Evolutionary conservation across 2,329 filamentous ascomycete species (phyloP), one percentile per base, ranked within the genome.

Genomic region (Pseudocercospora pini-densiflorae): DNA sequence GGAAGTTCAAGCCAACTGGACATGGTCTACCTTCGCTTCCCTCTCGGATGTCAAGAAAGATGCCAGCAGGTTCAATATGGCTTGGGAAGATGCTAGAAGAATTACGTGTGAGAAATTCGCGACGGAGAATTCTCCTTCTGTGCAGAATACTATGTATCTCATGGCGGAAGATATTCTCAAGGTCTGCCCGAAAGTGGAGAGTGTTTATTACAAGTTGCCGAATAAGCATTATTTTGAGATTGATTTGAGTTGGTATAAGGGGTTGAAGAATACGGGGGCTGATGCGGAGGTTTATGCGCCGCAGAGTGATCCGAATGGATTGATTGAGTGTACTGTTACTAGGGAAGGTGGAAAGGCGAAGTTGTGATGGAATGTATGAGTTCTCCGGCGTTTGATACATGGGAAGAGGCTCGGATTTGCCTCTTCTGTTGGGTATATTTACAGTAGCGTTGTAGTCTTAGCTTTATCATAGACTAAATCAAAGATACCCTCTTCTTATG

Each of bases 181-280:
- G 8, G 88, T 85, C 23, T 91, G 89, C 24, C 90, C 93, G 14
- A 84, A 89, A 70, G 87, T 93, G 23, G 87, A 90, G 53, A 84
- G 86, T 23, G 92, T 95, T 49, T 87, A 90, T 74, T 98, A 97
- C 78, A 85, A 90, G 8, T 85, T 99, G 75, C 95, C 95, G 10
- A 99, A 99, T 85, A 98, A 97, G 84, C 95, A 99, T 82, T 98
- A 97, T 83, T 98, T 98, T 77, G 94, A 98, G 81, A 90, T 98
- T 79, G 91, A 98, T 77, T 82, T 99, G 77, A 94, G 91, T 82
- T 99, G 95, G 95, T 92, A 97, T 86, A 96, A 98, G 80, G 93
- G 90, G 31, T 79, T 94, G 72, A 92, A 97, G 85, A 99, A 99
- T 82, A 97, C 92, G 0, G 95, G 95, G 80, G 91, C 92, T 80